phyloP scores from a whole-genome alignment of 2,329 filamentous ascomycete genomes.

The Talaromyces sp. region DNA sequence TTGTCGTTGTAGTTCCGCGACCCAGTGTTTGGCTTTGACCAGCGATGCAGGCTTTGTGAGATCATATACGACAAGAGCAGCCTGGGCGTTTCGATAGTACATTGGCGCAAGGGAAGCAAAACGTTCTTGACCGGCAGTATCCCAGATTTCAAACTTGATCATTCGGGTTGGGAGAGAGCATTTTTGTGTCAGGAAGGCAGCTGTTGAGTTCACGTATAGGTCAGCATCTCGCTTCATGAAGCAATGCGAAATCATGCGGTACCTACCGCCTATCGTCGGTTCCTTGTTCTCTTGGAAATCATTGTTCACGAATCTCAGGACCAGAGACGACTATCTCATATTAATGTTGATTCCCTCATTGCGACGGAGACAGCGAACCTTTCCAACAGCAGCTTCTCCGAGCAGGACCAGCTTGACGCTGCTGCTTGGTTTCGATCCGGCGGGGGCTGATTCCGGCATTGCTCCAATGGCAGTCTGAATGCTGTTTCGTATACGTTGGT shows the following conservation, averaged over 20 bases:
- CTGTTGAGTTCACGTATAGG: conserved; percentile 46
- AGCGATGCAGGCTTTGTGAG: conserved; percentile 94
- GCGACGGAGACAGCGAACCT: conserved; percentile 56
- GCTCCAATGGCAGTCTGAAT: neutral
- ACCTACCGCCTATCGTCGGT: conserved; percentile 89
- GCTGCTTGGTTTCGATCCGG: conserved; percentile 83
- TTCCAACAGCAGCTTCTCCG: conserved; percentile 96
- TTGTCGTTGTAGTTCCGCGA: conserved; percentile 93
- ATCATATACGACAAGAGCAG: conserved; percentile 96
- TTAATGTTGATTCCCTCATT: conserved; percentile 15
- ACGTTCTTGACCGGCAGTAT: conserved; percentile 95
- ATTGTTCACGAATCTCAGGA: conserved; percentile 98
- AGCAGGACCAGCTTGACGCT: conserved; percentile 99
- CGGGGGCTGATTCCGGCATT: conserved; percentile 68
- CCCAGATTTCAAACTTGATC: conserved; percentile 82
- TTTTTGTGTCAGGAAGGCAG: conserved; percentile 97
- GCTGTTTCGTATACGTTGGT: neutral
- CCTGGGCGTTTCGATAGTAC: conserved; percentile 99
- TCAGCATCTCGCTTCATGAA: neutral
- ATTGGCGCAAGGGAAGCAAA: conserved; percentile 95
- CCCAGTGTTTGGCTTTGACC: conserved; percentile 97
- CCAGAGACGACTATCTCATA: conserved; percentile 75
- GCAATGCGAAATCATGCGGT: neutral
- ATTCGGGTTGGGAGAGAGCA: conserved; percentile 91
- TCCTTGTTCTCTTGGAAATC: conserved; percentile 99